A percentile compares a stretch with the other conserved stretches of the same genome.
phyloP scores from a whole-genome alignment of 116 monocot species.

The Posidonia oceanica region DNA sequence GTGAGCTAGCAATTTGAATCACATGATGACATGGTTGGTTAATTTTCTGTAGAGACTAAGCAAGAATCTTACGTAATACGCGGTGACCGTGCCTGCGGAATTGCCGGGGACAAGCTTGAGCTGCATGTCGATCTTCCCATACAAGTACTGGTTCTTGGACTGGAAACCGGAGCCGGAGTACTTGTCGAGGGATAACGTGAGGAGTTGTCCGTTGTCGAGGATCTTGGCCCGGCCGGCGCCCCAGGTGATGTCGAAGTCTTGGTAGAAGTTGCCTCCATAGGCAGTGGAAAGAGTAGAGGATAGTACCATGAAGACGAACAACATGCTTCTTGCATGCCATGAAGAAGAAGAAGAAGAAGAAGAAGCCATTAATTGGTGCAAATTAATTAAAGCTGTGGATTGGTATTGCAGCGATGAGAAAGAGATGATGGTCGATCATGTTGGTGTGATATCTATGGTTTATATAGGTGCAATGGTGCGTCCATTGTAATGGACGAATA shows the following conservation, averaged over 20 bases:
- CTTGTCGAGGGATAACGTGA: constrained; percentile 19
- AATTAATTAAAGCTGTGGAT: too few relatives aligned
- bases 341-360: too few relatives aligned
- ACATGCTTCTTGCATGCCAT: too few relatives aligned
- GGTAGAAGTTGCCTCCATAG: constrained; percentile 4
- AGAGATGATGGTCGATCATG: too few relatives aligned
- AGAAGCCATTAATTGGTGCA: too few relatives aligned
- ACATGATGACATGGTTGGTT: background rate
- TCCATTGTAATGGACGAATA: too few relatives aligned
- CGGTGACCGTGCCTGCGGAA: constrained; percentile 29
- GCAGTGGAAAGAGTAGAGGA: too few relatives aligned
- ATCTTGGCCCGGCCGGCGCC: constrained; percentile 17
- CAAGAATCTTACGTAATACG: constrained; percentile 22
- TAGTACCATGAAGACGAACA: too few relatives aligned
- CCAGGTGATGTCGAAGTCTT: constrained; percentile 25
- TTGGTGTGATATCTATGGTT: too few relatives aligned
- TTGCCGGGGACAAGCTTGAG: constrained; percentile 28
- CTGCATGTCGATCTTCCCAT: constrained; percentile 22
- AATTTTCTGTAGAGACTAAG: background rate
- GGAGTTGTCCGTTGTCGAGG: constrained; percentile 9
- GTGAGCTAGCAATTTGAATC: background rate
- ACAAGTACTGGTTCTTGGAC: constrained; percentile 24
- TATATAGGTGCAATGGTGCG: too few relatives aligned
- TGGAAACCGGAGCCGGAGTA: constrained; percentile 27
- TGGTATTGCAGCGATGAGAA: too few relatives aligned